Conservation (phyloP, 2,329 filamentous ascomycete genomes). For the Xylaria sp. region DNA sequence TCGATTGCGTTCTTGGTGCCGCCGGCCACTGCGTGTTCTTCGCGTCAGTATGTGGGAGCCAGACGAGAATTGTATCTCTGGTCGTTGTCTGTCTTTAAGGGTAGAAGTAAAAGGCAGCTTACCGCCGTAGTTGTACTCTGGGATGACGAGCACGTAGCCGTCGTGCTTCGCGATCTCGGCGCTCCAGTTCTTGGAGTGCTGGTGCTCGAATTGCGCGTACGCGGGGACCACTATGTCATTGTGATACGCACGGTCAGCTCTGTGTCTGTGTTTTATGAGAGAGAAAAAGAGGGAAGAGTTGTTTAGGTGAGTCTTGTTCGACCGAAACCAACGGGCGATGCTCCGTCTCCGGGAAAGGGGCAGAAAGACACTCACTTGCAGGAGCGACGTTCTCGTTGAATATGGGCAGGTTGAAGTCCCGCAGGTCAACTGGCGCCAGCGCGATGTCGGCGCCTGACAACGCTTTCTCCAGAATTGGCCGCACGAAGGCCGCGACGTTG, state of each 20-base stretch:
- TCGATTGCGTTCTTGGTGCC: conserved; percentile 67
- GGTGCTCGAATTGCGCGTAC: conserved; percentile 44
- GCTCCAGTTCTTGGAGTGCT: conserved; percentile 53
- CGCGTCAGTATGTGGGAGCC: neutral
- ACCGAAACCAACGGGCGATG: no score
- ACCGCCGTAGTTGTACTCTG: conserved; percentile 61
- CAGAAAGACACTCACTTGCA: conserved; percentile 21
- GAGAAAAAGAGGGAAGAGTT: neutral
- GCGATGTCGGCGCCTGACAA: conserved; percentile 28
- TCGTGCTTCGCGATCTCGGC: conserved; percentile 50
- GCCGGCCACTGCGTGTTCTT: conserved; percentile 47
- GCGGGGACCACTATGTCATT: conserved; percentile 42
- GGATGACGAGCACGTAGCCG: conserved; percentile 56
- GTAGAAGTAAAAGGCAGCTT: neutral
- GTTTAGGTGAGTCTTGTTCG: no score
- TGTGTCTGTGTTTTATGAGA: neutral
- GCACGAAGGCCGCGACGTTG: conserved; percentile 43
- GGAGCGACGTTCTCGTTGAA: conserved; percentile 51
- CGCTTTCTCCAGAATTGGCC: conserved; percentile 35
- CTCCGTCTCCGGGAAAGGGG: no score
- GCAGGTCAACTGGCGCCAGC: conserved; percentile 45
- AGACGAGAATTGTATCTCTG: neutral
- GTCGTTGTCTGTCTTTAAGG: neutral
- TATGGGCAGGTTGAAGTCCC: conserved; percentile 50
- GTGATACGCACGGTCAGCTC: neutral